These are phyloP conservation scores for Carex sylvatica DNA, from an alignment of 202 grass and related monocot genomes.

Conservation along the genomic window DNA sequence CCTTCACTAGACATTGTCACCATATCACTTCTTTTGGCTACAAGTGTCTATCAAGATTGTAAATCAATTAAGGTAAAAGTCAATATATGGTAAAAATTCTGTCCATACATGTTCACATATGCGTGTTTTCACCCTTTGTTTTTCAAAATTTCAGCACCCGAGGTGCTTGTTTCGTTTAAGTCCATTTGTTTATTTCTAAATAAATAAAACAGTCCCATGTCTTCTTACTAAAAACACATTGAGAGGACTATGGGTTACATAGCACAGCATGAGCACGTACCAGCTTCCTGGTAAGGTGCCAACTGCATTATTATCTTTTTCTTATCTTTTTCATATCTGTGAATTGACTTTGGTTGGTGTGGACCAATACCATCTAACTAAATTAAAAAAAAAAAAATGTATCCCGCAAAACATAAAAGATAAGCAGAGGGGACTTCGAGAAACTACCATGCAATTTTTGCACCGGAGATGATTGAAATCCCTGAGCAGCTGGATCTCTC, in stretches of 20 bases:
- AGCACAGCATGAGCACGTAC: not conserved
- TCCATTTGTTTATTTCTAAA: too few species aligned
- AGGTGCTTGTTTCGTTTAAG: too few species aligned
- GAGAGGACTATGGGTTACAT: not conserved
- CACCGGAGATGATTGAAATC: conserved; percentile 79
- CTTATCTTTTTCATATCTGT: not conserved
- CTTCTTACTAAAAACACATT: not conserved
- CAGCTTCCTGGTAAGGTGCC: not conserved
- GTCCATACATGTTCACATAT: not conserved
- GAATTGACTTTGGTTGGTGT: not conserved
- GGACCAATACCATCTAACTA: not conserved
- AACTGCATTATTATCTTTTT: not conserved
- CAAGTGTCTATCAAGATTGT: conserved; percentile 34
- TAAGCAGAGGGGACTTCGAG: not conserved
- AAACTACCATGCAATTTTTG: conserved; percentile 67
- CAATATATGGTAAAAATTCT: not conserved
- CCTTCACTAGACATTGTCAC: conserved; percentile 63
- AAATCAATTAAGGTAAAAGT: not conserved
- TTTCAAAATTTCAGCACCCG: too few species aligned
- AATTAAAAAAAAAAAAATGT: not conserved
- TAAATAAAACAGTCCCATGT: too few species aligned
- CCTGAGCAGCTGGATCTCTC: conserved; percentile 88
- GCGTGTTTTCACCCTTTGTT: too few species aligned
- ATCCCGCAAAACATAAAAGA: not conserved
- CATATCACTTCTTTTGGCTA: conserved; percentile 81